Evolutionary conservation across 2,329 filamentous ascomycete genomes (phyloP).

Genomic region (Claviceps pusilla): DNA sequence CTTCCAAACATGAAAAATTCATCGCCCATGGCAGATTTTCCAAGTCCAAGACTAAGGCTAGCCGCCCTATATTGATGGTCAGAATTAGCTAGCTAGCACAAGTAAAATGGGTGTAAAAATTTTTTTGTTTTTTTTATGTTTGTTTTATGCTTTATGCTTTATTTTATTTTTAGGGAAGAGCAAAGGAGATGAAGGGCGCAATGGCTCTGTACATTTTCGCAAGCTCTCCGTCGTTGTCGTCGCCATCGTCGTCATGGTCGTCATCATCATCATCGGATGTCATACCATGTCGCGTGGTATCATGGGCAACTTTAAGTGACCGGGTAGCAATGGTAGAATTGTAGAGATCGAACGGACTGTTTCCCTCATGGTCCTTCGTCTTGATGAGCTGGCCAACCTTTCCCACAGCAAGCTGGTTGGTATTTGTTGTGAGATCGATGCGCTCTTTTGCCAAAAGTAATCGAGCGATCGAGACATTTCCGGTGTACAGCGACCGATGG

Average conservation of each 20-base stretch:
- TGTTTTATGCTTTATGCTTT: no score
- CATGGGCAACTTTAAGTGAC: conserved; percentile 39
- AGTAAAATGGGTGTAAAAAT: background rate
- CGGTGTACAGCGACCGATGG: conserved; percentile 78
- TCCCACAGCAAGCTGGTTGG: conserved; percentile 37
- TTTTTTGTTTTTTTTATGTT: background rate
- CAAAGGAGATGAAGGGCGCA: background rate
- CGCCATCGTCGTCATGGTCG: conserved; percentile 36
- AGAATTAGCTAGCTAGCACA: background rate
- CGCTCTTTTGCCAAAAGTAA: conserved; percentile 67
- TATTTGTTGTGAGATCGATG: conserved; percentile 45
- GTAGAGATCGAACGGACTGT: conserved; percentile 88
- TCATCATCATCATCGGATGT: conserved; percentile 44
- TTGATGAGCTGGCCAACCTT: conserved; percentile 69
- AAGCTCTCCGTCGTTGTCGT: conserved; percentile 24
- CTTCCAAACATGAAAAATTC: conserved; percentile 91
- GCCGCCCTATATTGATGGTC: conserved; percentile 7
- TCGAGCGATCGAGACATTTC: conserved; percentile 75
- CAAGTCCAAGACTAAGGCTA: conserved; percentile 8
- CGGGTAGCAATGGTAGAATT: conserved; percentile 70
- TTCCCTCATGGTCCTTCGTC: conserved; percentile 88
- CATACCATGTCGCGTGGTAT: conserved; percentile 33
- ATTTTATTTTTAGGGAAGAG: no score
- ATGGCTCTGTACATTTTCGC: conserved; percentile 15
- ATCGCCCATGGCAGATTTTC: conserved; percentile 39